Percentiles rank a stretch among this genome's conserved stretches.
These are phyloP conservation scores for Trichophyton benhamiae DNA, from an alignment of 2,329 filamentous ascomycete genomes.

Conservation along the genomic window DNA sequence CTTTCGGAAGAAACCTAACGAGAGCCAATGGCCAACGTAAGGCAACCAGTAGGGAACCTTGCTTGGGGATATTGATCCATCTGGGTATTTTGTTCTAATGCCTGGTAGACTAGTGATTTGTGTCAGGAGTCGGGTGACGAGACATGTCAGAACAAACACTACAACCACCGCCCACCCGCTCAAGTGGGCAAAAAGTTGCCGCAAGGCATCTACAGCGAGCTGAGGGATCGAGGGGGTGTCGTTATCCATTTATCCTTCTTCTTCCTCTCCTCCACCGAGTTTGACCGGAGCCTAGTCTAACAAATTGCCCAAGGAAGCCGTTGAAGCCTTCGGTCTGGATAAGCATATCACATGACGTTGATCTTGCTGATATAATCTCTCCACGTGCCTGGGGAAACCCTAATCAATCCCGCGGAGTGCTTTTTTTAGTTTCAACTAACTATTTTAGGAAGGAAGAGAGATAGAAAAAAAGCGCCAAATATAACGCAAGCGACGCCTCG, in stretches of 20 bases:
- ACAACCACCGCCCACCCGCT: constrained; percentile 20
- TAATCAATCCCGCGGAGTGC: background rate
- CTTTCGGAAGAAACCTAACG: constrained; percentile 36
- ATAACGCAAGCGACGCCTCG: no score
- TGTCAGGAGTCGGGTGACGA: constrained; percentile 29
- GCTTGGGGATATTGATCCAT: constrained; percentile 31
- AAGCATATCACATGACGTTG: background rate
- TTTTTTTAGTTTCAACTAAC: background rate
- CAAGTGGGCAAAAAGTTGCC: constrained; percentile 5
- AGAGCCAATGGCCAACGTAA: constrained; percentile 42
- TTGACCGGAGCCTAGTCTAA: background rate
- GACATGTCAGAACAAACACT: constrained; percentile 22
- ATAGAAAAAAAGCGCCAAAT: no score
- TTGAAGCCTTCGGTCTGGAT: background rate
- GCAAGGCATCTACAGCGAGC: background rate
- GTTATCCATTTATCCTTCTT: background rate
- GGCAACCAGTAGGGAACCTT: constrained; percentile 49
- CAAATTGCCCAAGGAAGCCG: background rate
- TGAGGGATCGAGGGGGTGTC: constrained; percentile 3
- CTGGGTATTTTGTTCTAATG: constrained; percentile 15
- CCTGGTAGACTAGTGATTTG: constrained; percentile 21
- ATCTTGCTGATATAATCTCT: background rate
- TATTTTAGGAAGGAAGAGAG: no score
- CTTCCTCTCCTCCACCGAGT: background rate
- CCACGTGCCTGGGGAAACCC: background rate